Base-by-base conservation (phyloP, 208 protist genomes). In the Borovskyia barvae region DNA sequence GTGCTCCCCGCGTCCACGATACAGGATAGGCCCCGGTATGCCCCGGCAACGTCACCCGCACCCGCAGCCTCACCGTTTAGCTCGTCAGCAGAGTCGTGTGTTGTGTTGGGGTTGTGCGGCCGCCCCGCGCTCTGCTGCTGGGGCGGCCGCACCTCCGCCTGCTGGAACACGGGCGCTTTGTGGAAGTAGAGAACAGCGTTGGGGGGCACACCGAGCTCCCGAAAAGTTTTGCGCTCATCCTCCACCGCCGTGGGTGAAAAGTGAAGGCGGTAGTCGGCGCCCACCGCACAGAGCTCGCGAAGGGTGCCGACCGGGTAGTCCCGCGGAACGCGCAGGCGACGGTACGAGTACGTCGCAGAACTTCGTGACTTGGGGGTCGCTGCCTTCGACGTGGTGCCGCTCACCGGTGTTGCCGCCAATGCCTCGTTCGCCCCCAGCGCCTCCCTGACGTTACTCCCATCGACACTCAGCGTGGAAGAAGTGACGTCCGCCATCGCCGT, bases 271-370 rank as follows among this genome's bases (percentile, higher is more conserved):
- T 73, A 50, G 11, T 35, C 11, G 15, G 36, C 7, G 12, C 29
- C 33, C 26, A 83, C 60, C 29, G 46, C 56, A 51, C 75, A 84
- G 29, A 89, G 59, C 62, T 82, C 82, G n/a, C 82, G 77, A 50
- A 89, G 53, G 19, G 75, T 78, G 40, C 77, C 82, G 14, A 85
- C 65, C 12, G 82, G 77, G 53, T 75, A 85, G 39, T 68, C 56
- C 24, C 50, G 66, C 26, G 40, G 30, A 25, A 89, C 66, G 17
- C 82, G 82, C 58, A 89, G 61, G 14, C 60, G 56, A 17, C 82
- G 82, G 49, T 71, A 71, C 24, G 55, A 2, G 55, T 59, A 71
- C 2, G 32, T 49, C 9, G 22, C 36, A n/a, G 55, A 28, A 19
- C 24, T 19, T 29, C 33, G 32, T 45, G 66, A 52, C 40, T 55